Evolutionary conservation across 768 basidiomycete species (phyloP).

Genomic region (Macrolepiota fuliginosa): DNA sequence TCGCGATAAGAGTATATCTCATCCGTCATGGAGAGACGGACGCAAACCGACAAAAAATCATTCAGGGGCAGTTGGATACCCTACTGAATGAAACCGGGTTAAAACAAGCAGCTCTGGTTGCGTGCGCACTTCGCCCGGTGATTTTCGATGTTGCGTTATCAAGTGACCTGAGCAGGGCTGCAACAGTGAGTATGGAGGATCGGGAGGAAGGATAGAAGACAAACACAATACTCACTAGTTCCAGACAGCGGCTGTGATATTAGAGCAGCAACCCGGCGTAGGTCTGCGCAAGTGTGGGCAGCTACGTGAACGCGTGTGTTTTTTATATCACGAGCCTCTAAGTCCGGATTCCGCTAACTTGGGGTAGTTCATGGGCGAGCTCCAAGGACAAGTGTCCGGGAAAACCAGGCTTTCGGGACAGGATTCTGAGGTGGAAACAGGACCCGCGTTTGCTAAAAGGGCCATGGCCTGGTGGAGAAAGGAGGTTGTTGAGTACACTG

Average conservation of each 20-base stretch:
- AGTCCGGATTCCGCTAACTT: not conserved
- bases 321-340: not conserved
- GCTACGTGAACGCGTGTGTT: slow-evolving; percentile 64
- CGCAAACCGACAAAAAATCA: slow-evolving; percentile 56
- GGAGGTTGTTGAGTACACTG: slow-evolving; percentile 27
- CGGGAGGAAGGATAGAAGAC: not conserved
- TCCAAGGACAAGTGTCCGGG: slow-evolving; percentile 45
- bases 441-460: slow-evolving; percentile 43
- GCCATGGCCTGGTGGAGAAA: slow-evolving; percentile 61
- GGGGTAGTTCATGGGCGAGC: slow-evolving; percentile 54
- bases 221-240: not conserved
- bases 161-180: slow-evolving; percentile 72
- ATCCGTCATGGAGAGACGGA: slow-evolving; percentile 81
- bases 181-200: slow-evolving; percentile 41
- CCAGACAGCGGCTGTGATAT: slow-evolving; percentile 68
- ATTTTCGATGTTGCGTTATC: slow-evolving; percentile 59
- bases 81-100: slow-evolving; percentile 59
- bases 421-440: slow-evolving; percentile 35
- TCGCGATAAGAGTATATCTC: slow-evolving; percentile 49
- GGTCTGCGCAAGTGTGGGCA: slow-evolving; percentile 39
- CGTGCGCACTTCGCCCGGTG: slow-evolving; percentile 48
- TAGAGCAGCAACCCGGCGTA: slow-evolving; percentile 49
- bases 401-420: slow-evolving; percentile 9
- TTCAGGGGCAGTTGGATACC: slow-evolving; percentile 79
- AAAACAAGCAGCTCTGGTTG: slow-evolving; percentile 57